Conservation (phyloP, 768 basidiomycete species). For the Suillus subalutaceus region DNA sequence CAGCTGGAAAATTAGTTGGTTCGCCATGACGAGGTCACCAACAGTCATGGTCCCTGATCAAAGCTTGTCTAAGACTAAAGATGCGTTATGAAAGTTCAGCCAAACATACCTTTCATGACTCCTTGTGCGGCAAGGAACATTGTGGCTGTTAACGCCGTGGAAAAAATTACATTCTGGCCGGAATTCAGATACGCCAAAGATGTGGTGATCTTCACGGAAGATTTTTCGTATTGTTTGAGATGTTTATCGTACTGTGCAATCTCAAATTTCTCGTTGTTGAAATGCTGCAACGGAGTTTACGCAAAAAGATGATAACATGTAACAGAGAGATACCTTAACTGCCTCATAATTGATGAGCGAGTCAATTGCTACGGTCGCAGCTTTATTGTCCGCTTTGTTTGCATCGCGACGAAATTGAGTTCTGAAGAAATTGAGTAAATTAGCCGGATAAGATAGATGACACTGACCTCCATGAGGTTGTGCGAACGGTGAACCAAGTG, state of each 20-base stretch:
- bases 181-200: conserved; percentile 93
- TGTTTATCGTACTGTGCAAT: conserved; percentile 91
- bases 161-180: conserved; percentile 97
- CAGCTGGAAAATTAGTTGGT: conserved; percentile 96
- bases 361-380: conserved; percentile 92
- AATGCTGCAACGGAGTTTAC: conserved; percentile 60
- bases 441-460: neutral
- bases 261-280: conserved; percentile 96
- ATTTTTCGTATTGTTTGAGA: conserved; percentile 83
- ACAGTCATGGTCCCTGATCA: conserved; percentile 91
- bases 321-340: conserved; percentile 71
- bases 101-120: conserved; percentile 75
- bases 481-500: conserved; percentile 96
- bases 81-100: neutral
- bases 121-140: conserved; percentile 98
- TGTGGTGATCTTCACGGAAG: conserved; percentile 93
- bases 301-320: neutral
- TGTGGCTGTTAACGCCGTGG: conserved; percentile 86
- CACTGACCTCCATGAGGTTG: conserved; percentile 91
- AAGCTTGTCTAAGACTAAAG: conserved; percentile 11
- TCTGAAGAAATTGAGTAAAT: conserved; percentile 40
- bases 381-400: conserved; percentile 95
- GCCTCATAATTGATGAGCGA: conserved; percentile 98
- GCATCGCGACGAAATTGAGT: conserved; percentile 93
- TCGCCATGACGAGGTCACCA: conserved; percentile 98